A percentile compares a stretch with the other conserved stretches of the same genome.
Evolutionary conservation across 345 rosid species (phyloP).

Genomic region (Boechera stricta): DNA sequence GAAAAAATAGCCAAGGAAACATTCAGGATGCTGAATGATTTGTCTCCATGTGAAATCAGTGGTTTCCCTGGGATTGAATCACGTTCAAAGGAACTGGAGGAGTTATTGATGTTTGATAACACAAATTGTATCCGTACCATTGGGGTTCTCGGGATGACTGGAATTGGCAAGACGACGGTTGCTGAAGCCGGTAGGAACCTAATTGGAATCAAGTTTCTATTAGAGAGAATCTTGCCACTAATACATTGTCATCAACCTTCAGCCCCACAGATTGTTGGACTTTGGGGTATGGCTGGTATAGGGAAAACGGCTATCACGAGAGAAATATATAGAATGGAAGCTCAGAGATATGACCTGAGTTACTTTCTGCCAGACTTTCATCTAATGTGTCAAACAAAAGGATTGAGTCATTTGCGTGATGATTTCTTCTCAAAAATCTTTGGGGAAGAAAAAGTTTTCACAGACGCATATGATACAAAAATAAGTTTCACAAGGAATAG

Average conservation of each 20-base stretch:
- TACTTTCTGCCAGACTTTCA: constrained; percentile 43
- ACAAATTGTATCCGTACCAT: neutral
- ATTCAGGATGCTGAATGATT: constrained; percentile 31
- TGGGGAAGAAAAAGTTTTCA: constrained; percentile 25
- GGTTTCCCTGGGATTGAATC: constrained; percentile 14
- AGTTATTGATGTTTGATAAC: constrained; percentile 19
- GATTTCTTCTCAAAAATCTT: constrained; percentile 29
- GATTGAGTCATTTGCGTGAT: constrained; percentile 22
- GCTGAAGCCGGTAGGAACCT: constrained; percentile 14
- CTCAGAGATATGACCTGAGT: constrained; percentile 18
- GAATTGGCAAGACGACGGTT: constrained; percentile 31
- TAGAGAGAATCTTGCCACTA: neutral
- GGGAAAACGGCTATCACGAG: constrained; percentile 18
- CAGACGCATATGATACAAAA: constrained; percentile 25
- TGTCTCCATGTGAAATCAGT: constrained; percentile 30
- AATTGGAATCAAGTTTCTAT: neutral
- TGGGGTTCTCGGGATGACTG: constrained; percentile 37
- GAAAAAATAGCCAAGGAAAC: constrained; percentile 13
- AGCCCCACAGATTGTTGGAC: constrained; percentile 28
- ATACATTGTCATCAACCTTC: constrained; percentile 19
- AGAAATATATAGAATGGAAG: constrained; percentile 22
- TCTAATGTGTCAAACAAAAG: constrained; percentile 26
- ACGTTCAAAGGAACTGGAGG: constrained; percentile 32
- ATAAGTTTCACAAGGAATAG: constrained; percentile 3
- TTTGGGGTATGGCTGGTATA: constrained; percentile 45